A percentile compares a stretch with the other conserved stretches of the same genome.
Evolutionary conservation across 768 basidiomycete genomes (phyloP).

Genomic region (Pleurotus eryngii): DNA sequence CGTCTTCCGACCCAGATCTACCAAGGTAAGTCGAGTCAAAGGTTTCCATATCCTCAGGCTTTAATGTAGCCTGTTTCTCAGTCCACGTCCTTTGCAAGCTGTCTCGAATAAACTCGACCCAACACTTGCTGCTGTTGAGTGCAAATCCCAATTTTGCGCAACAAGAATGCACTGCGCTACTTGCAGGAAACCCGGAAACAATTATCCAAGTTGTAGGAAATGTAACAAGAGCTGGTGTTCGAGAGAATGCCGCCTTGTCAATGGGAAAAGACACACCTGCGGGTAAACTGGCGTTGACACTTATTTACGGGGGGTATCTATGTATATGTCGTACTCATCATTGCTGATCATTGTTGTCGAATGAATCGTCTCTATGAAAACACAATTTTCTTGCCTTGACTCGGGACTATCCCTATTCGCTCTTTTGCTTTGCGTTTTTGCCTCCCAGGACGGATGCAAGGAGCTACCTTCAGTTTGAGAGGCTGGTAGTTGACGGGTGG

Average conservation of each 20-base stretch:
- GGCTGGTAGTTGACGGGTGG: conserved; percentile 8
- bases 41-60: conserved; percentile 8
- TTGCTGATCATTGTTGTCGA: no score
- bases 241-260: conserved; percentile 52
- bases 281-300: not conserved
- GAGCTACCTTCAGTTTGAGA: conserved; percentile 29
- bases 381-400: conserved; percentile 85
- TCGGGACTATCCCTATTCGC: conserved; percentile 54
- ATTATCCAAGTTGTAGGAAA: conserved; percentile 60
- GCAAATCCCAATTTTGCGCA: conserved; percentile 46
- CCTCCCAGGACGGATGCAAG: conserved; percentile 97
- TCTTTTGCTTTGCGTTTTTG: conserved; percentile 78
- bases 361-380: conserved; percentile 33
- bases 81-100: conserved; percentile 4
- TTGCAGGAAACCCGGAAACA: conserved; percentile 48
- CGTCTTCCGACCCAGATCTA: conserved; percentile 13
- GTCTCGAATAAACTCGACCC: conserved; percentile 33
- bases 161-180: conserved; percentile 41
- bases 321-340: no score
- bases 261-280: conserved; percentile 52
- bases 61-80: conserved; percentile 9
- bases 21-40: not conserved
- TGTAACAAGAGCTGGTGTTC: conserved; percentile 66
- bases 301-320: no score
- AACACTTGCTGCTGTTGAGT: conserved; percentile 48